Evolutionary conservation across 1,139 yeast species (phyloP).

Genomic region (Hansenula lynferdii): DNA sequence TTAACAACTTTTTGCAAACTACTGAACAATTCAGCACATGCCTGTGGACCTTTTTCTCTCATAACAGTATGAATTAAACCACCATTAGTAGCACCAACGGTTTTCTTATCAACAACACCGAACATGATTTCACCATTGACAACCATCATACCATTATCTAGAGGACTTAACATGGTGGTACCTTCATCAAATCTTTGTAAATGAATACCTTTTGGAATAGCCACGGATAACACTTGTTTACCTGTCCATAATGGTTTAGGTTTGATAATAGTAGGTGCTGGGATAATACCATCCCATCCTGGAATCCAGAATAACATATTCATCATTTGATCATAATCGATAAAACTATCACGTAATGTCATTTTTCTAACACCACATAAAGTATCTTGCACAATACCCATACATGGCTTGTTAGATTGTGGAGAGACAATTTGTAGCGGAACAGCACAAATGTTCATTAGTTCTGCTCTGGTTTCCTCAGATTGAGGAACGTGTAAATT

Average conservation of each 20-base stretch:
- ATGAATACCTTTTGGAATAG: constrained; percentile 95
- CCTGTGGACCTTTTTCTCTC: constrained; percentile 93
- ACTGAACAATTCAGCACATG: constrained; percentile 88
- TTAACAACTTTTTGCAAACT: constrained; percentile 93
- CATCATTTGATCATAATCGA: constrained; percentile 93
- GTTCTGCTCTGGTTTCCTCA: constrained; percentile 95
- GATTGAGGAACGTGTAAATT: constrained; percentile 99
- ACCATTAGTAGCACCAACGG: constrained; percentile 98
- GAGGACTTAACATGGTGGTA: constrained; percentile 76
- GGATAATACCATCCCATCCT: constrained; percentile 97
- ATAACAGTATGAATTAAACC: constrained; percentile 96
- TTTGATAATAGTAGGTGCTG: constrained; percentile 91
- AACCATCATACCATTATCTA: constrained; percentile 39
- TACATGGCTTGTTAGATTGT: constrained; percentile 97
- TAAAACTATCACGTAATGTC: constrained; percentile 84
- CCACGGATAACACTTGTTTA: constrained; percentile 87
- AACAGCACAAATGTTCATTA: constrained; percentile 92
- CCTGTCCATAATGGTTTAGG: constrained; percentile 99
- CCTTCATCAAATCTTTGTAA: constrained; percentile 91
- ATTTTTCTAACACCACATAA: constrained; percentile 94
- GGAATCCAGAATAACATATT: constrained; percentile 98
- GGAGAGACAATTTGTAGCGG: constrained; percentile 98
- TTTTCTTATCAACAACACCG: constrained; percentile 97
- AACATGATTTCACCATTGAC: constrained; percentile 59
- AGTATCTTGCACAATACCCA: constrained; percentile 99